Percentiles rank a stretch among this genome's conserved stretches.
phyloP scores from a whole-genome alignment of 169 alveolate genomes.

The Hepatocystis sp. region DNA sequence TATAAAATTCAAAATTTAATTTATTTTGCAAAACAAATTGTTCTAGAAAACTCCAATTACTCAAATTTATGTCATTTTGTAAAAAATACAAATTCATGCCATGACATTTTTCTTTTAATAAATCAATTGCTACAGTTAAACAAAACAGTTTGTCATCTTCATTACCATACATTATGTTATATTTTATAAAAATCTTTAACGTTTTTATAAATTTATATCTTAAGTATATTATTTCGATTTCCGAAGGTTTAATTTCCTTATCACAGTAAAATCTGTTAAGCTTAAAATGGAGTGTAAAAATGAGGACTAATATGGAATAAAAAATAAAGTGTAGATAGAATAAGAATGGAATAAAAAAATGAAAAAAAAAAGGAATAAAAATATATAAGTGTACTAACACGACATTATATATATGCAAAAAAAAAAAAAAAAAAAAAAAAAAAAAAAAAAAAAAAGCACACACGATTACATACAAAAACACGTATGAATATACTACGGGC shows the following conservation, averaged over 20 bases:
- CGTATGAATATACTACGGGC: neutral
- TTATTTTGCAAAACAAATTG: slow-evolving; percentile 6
- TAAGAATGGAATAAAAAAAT: neutral
- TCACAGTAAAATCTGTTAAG: no score
- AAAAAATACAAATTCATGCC: slow-evolving; percentile 12
- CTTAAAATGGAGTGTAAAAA: no score
- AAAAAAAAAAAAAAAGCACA: slow-evolving; percentile 2
- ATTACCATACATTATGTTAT: slow-evolving; percentile 13
- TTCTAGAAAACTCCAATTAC: slow-evolving; percentile 34
- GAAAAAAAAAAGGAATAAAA: neutral
- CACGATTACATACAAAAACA: neutral
- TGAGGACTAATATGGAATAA: no score
- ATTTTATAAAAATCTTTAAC: slow-evolving; percentile 25
- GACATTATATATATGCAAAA: no score
- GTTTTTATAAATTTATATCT: slow-evolving; percentile 18
- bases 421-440: no score
- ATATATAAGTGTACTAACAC: neutral
- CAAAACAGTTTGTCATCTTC: slow-evolving; percentile 15
- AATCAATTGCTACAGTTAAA: slow-evolving; percentile 25
- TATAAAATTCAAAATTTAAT: slow-evolving; percentile 34
- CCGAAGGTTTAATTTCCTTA: no score
- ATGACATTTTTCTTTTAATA: slow-evolving; percentile 25
- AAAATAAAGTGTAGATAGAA: neutral
- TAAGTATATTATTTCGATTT: slow-evolving; percentile 18
- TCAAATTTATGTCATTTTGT: slow-evolving; percentile 42